A percentile compares a stretch with the other conserved stretches of the same genome.
phyloP scores from a whole-genome alignment of 805 yeast species.

The Priceomyces medius region DNA sequence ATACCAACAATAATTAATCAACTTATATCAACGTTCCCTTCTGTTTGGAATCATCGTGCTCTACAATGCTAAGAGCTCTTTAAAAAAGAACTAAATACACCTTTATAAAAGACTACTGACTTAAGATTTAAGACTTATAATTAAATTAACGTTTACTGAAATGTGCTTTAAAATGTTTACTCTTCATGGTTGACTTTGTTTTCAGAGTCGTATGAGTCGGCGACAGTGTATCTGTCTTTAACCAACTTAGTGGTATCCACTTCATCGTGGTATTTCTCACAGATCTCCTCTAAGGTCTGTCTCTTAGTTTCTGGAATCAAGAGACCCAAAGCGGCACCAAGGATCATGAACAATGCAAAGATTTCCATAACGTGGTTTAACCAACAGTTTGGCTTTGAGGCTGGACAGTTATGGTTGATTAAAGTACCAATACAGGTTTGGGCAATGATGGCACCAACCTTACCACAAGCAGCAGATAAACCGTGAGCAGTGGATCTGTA shows the following conservation, averaged over 20 bases:
- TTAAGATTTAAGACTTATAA: too few species aligned
- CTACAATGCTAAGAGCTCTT: too few species aligned
- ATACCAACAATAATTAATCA: too few species aligned
- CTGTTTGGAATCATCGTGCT: neutral
- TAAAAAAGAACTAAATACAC: neutral
- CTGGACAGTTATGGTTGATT: conserved; percentile 73
- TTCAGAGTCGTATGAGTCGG: conserved; percentile 38
- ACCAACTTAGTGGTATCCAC: conserved; percentile 45
- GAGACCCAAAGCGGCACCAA: conserved; percentile 65
- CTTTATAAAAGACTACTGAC: neutral
- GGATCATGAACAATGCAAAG: conserved; percentile 86
- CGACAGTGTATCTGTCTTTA: conserved; percentile 38
- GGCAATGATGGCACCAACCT: conserved; percentile 90
- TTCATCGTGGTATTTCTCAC: conserved; percentile 83
- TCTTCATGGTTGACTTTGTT: conserved; percentile 19
- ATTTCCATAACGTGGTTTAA: conserved; percentile 92
- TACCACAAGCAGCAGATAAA: conserved; percentile 89
- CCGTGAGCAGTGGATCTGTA: conserved; percentile 96
- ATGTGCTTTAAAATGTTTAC: too few species aligned
- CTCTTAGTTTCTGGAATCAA: conserved; percentile 90
- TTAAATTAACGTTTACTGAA: too few species aligned
- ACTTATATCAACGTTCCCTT: too few species aligned
- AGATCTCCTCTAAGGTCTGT: conserved; percentile 80
- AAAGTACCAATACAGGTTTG: conserved; percentile 85
- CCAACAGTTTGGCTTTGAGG: conserved; percentile 65